Percentiles rank a stretch among this genome's conserved stretches.
These are phyloP conservation scores for Rehmannia glutinosa DNA, from an alignment of 257 asterid genomes.

Conservation along the genomic window DNA sequence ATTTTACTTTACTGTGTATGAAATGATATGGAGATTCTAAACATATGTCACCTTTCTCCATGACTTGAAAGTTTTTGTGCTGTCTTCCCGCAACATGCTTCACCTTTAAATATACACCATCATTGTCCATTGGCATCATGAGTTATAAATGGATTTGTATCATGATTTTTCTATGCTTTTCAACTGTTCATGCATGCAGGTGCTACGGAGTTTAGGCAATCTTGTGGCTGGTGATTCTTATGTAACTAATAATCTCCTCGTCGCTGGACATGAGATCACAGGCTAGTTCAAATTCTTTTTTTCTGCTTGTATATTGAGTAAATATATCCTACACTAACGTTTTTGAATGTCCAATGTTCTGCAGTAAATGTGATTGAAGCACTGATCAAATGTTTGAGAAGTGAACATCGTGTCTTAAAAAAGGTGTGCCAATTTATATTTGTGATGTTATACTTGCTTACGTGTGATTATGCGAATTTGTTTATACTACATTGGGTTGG, in stretches of 20 bases:
- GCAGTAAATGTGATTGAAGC: slow-evolving; percentile 64
- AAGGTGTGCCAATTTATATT: slow-evolving; percentile 43
- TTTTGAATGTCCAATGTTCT: slow-evolving; percentile 12
- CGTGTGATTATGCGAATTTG: not conserved
- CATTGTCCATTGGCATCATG: not conserved
- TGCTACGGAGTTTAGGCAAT: slow-evolving; percentile 89
- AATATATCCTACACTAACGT: not conserved
- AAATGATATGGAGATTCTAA: not conserved
- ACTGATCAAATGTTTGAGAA: slow-evolving; percentile 66
- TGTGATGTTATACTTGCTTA: slow-evolving; percentile 5
- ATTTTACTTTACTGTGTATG: not conserved
- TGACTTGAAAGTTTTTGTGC: not conserved
- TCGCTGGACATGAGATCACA: slow-evolving; percentile 63
- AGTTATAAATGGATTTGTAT: not conserved
- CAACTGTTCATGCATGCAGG: slow-evolving; percentile 33
- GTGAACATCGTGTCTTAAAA: slow-evolving; percentile 80
- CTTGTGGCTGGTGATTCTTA: slow-evolving; percentile 83
- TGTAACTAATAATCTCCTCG: slow-evolving; percentile 47
- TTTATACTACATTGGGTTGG: not conserved
- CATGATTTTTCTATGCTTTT: not conserved
- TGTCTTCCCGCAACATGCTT: no score
- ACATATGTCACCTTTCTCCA: not conserved
- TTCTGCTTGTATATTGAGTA: not conserved
- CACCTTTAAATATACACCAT: not conserved
- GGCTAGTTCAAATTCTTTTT: slow-evolving; percentile 36